Conservation (phyloP, 139 green algal genomes). For the Pedinophyceae sp. region DNA sequence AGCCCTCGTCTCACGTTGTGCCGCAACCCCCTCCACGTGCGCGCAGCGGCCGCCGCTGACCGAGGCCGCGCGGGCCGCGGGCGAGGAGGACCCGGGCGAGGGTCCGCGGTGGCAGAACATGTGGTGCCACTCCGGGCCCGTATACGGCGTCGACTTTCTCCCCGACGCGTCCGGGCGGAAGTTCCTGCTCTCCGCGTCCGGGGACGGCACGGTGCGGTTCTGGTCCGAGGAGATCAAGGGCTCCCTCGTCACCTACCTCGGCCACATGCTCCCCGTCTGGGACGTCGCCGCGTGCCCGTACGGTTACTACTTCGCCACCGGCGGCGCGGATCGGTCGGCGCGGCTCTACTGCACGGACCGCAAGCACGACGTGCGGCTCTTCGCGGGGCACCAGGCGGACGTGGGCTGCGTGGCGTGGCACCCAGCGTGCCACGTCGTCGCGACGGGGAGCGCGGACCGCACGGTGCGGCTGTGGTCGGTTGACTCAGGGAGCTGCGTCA, state of each 20-base stretch:
- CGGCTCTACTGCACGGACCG: slow-evolving; percentile 5
- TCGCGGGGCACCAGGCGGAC: slow-evolving; percentile 4
- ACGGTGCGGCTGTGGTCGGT: slow-evolving; percentile 10
- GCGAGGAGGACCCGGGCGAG: no score
- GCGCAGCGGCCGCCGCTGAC: no score
- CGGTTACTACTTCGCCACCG: slow-evolving; percentile 7
- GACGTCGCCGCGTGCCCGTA: slow-evolving; percentile 2
- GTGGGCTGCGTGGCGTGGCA: slow-evolving; percentile 9
- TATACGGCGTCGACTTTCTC: slow-evolving; percentile 1
- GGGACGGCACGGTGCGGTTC: slow-evolving; percentile 3
- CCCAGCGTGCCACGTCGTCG: slow-evolving; percentile 4
- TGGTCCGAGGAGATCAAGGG: slow-evolving; percentile 8
- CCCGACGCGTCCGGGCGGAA: slow-evolving; percentile 4
- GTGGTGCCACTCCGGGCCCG: slow-evolving; percentile 4
- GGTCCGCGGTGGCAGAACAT: no score
- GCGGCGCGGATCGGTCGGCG: not conserved
- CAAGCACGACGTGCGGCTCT: slow-evolving; percentile 1
- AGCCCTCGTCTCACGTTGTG: no score
- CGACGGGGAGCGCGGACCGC: slow-evolving; percentile 7
- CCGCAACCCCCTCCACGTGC: no score
- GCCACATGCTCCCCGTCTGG: slow-evolving; percentile 6
- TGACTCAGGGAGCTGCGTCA: not conserved
- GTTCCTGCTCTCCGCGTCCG: slow-evolving; percentile 2
- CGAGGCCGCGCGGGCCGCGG: no score
- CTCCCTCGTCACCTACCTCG: slow-evolving; percentile 6